Percentiles rank a stretch among this genome's conserved stretches.
Conservation (phyloP, 805 yeast genomes). For the Metschnikowia kofuensis region DNA sequence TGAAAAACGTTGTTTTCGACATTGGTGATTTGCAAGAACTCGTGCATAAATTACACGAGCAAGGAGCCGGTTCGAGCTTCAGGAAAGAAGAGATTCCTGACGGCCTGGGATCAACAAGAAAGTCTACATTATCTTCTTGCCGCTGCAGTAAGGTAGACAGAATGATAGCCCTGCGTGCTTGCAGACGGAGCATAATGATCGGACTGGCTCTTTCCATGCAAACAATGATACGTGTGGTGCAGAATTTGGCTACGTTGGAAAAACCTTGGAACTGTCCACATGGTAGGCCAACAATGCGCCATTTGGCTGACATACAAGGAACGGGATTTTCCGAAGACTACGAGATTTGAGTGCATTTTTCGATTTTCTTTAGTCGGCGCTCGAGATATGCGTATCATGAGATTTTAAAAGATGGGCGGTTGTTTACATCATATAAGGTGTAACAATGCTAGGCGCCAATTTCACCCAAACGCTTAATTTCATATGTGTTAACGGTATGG, state of each 20-base stretch:
- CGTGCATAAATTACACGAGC: constrained; percentile 60
- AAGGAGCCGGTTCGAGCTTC: constrained; percentile 12
- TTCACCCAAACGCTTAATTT: no score
- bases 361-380: no score
- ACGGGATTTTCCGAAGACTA: constrained; percentile 16
- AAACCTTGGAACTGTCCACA: constrained; percentile 98
- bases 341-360: not conserved
- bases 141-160: constrained; percentile 75
- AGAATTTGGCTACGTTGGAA: constrained; percentile 64
- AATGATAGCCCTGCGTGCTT: constrained; percentile 93
- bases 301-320: constrained; percentile 57
- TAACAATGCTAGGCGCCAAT: no score
- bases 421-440: no score
- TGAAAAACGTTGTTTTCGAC: constrained; percentile 67
- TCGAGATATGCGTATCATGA: no score
- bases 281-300: constrained; percentile 96
- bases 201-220: constrained; percentile 62
- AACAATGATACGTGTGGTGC: constrained; percentile 69
- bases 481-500: no score
- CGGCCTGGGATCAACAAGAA: not conserved
- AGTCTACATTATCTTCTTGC: constrained; percentile 1
- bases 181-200: constrained; percentile 91
- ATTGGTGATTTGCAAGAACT: constrained; percentile 73
- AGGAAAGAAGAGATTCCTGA: not conserved
- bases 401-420: no score